A percentile compares a stretch with the other conserved stretches of the same genome.
phyloP scores from a whole-genome alignment of 257 asterid genomes.

The Solanum pimpinellifolium region DNA sequence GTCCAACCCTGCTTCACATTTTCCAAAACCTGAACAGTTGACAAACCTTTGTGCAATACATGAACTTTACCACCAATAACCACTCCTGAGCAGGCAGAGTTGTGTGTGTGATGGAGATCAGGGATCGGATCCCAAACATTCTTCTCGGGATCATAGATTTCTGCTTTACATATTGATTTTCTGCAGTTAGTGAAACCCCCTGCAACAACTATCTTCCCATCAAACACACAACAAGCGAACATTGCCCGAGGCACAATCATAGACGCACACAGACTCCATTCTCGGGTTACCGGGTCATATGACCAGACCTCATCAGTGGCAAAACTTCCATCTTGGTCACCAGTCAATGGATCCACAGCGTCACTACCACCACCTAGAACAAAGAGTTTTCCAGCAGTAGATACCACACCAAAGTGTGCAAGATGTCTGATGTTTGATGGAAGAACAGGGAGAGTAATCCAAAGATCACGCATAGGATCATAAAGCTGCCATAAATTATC shows the following conservation, averaged over 20 bases:
- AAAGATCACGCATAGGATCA: constrained; percentile 65
- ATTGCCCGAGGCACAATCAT: constrained; percentile 94
- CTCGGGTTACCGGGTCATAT: constrained; percentile 51
- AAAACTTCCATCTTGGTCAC: constrained; percentile 94
- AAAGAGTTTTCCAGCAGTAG: constrained; percentile 73
- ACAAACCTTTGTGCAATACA: constrained; percentile 82
- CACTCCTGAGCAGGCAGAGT: constrained; percentile 79
- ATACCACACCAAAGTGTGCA: constrained; percentile 89
- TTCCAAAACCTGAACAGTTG: constrained; percentile 75
- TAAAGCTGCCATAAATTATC: constrained; percentile 96
- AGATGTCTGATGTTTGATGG: constrained; percentile 85
- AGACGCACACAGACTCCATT: constrained; percentile 58
- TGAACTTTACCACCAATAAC: constrained; percentile 75
- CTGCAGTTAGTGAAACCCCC: constrained; percentile 90
- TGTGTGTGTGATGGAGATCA: constrained; percentile 78
- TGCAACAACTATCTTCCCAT: constrained; percentile 84
- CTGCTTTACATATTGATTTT: constrained; percentile 88
- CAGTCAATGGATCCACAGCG: constrained; percentile 87
- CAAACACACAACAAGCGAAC: constrained; percentile 90
- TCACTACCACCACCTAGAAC: constrained; percentile 97
- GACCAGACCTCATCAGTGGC: constrained; percentile 96
- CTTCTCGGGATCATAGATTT: constrained; percentile 81
- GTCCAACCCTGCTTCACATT: constrained; percentile 64
- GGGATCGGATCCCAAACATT: constrained; percentile 78
- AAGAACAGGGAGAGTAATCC: constrained; percentile 86